These are phyloP conservation scores for Nakazawaea ernobii DNA, from an alignment of 805 yeast genomes.

Conservation along the genomic window DNA sequence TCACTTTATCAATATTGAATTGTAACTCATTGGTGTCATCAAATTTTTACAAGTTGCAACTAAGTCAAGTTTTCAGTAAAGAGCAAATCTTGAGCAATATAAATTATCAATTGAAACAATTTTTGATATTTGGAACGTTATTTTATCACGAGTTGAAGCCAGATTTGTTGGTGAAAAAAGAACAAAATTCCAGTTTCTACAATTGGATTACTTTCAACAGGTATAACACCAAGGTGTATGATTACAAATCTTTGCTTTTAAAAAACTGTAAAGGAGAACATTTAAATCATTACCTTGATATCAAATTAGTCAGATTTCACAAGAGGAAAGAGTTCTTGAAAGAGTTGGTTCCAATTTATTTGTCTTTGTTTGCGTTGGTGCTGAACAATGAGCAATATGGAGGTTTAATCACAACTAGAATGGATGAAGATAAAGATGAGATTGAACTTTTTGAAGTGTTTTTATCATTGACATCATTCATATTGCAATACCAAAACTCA, in stretches of 20 bases:
- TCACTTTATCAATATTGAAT: slow-evolving; percentile 5
- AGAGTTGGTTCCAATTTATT: slow-evolving; percentile 6
- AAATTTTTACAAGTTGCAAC: slow-evolving; percentile 2
- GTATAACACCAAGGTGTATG: slow-evolving; percentile 17
- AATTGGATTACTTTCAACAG: slow-evolving; percentile 26
- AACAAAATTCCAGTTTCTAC: slow-evolving; percentile 20
- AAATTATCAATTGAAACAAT: slow-evolving; percentile 8
- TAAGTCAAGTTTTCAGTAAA: neutral
- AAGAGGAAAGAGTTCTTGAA: neutral
- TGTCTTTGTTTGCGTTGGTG: slow-evolving; percentile 5
- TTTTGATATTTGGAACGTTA: neutral
- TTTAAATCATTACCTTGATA: neutral
- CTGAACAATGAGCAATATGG: slow-evolving; percentile 1
- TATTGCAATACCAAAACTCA: slow-evolving; percentile 29
- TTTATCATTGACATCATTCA: slow-evolving; percentile 31
- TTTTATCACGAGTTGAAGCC: slow-evolving; percentile 7
- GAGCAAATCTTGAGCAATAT: slow-evolving; percentile 5
- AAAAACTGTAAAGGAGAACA: neutral
- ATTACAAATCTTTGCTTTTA: neutral
- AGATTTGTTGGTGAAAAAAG: slow-evolving; percentile 8
- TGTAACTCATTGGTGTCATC: slow-evolving; percentile 3
- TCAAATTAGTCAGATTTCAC: neutral
- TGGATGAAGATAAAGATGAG: slow-evolving; percentile 1
- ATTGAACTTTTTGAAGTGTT: slow-evolving; percentile 24
- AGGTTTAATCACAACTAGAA: neutral